Evolutionary conservation across 176 grass and related monocot genomes (phyloP).

Genomic region (Aechmea fasciata): DNA sequence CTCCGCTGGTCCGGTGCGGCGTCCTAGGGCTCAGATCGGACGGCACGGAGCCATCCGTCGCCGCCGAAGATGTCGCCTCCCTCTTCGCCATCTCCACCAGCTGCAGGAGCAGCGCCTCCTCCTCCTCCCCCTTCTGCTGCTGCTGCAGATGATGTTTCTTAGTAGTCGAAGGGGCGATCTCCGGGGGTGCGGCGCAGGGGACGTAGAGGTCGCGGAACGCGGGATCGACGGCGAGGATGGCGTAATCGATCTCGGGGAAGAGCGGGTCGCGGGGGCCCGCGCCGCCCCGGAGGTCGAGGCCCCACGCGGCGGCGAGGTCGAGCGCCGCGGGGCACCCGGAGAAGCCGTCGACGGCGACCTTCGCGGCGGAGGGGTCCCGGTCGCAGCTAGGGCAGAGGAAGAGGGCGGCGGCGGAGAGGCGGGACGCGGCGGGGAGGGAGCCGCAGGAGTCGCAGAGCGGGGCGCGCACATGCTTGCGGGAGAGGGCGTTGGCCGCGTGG

Average conservation of each 20-base stretch:
- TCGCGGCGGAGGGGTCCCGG: neutral
- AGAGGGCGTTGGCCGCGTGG: constrained; percentile 60
- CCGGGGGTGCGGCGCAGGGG: constrained; percentile 46
- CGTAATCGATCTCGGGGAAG: constrained; percentile 39
- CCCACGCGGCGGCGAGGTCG: constrained; percentile 54
- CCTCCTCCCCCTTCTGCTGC: constrained; percentile 23
- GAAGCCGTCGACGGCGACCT: constrained; percentile 37
- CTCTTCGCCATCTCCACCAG: constrained; percentile 50
- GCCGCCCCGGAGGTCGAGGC: constrained; percentile 35
- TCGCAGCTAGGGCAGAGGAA: constrained; percentile 45
- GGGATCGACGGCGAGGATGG: constrained; percentile 33
- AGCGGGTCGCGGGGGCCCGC: neutral
- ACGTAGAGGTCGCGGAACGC: constrained; percentile 51
- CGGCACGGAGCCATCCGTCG: constrained; percentile 7
- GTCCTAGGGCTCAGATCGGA: constrained; percentile 45
- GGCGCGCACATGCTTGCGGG: constrained; percentile 48
- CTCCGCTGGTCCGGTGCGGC: constrained; percentile 33
- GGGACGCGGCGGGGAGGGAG: constrained; percentile 30
- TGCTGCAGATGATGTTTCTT: neutral
- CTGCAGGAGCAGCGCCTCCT: constrained; percentile 40
- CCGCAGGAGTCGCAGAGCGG: constrained; percentile 47
- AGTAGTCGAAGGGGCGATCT: constrained; percentile 2
- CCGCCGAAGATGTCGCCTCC: constrained; percentile 11
- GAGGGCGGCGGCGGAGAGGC: constrained; percentile 5
- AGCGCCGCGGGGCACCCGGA: constrained; percentile 49